Base-by-base conservation (phyloP, 31 red algal genomes). In the Asparagopsis taxiformis region DNA sequence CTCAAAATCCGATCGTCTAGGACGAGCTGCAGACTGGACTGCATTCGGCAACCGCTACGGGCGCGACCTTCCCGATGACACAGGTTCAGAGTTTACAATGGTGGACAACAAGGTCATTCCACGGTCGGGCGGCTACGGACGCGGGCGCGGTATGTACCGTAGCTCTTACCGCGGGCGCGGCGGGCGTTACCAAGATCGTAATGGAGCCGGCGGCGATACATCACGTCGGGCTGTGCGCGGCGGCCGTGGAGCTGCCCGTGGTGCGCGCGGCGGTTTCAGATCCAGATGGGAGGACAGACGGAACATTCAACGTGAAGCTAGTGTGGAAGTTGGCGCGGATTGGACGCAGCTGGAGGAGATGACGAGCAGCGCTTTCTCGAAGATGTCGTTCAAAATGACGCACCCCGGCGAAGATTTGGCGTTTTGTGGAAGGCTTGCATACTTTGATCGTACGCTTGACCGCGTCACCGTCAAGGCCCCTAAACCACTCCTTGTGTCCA, bases 311-410 rank as follows among this genome's bases (percentile, higher is more conserved):
- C 68, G 87, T 0, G 85, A 93, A 46, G 51, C 82, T 10, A 82
- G 77, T 38, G 89, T 99, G 38, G 92, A 95, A 77, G 82, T 94
- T 17, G 80, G 82, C 16, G 11, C 79, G 0, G 88, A 92, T 8
- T 99, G 97, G 97, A 70, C 70, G 28, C 34, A 77, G 67, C 76
- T 96, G 56, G 97, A 90, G 57, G 97, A 99, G 59, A 51, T 96
- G n/a, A 58, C 88, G 13, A 72, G 72, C n/a, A 62, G 21, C 20
- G 76, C 71, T 10, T 52, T 99, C 51, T 85, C 75, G 52, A 99
- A 99, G 74, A 55, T 90, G 68, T 62, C 66, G 1, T 75, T 59
- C 36, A 58, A 51, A 11, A 44, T 25, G 30, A 66, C 68, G 5
- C 21, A 31, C 37, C 60, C 71, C 25, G 82, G 75, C 19, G 56